Base-by-base conservation (phyloP, 2,329 filamentous ascomycete species). In the Sclerotinia glacialis region DNA sequence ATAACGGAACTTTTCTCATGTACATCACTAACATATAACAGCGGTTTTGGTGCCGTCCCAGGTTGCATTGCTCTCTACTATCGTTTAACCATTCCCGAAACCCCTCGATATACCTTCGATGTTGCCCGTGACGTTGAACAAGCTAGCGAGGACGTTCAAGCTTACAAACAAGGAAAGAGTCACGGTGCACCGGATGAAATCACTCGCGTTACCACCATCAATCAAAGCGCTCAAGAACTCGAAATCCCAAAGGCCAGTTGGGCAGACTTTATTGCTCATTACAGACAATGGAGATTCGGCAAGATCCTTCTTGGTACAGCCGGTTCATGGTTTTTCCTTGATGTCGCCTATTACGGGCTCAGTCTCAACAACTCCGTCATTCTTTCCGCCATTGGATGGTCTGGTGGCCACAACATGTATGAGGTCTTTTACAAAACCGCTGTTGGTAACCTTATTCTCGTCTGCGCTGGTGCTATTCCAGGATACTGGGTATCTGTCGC, bases 101-200 rank as follows among this genome's bases (percentile, higher is more conserved):
- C 91, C 44, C 91, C 92, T 65, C 89, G 92, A 37, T 96, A 95
- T 80, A 95, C 92, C 37, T 94, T 95, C 73, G 91, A 95, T 75
- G 85, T 95, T 28, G 84, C 86, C 61, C 87, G 86, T 53, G 90
- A 95, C 74, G 83, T 92, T 49, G 85, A 91, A 73, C 88, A 92
- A 80, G 92, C 86, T 52, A 83, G 86, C 64, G 86, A 85, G 56
- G 91, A 95, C 71, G 85, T 89, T 71, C 85, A 87, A 75, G 87
- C 89, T n/a, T 95, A 94, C 78, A 85, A 92, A 64, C 80, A 80
- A 42, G 89, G 90, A 68, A 83, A 85, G 76, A 76, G 71, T 0
- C 85, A 89, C 72, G 88, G 87, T 50, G 74, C 83, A 11, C 83
- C 88, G 83, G 44, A 61, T 40, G 28, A 61, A n/a, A 50, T 61